Base-by-base conservation (phyloP, 495 filamentous ascomycete species). In the Aspergillus incahuasiensis region DNA sequence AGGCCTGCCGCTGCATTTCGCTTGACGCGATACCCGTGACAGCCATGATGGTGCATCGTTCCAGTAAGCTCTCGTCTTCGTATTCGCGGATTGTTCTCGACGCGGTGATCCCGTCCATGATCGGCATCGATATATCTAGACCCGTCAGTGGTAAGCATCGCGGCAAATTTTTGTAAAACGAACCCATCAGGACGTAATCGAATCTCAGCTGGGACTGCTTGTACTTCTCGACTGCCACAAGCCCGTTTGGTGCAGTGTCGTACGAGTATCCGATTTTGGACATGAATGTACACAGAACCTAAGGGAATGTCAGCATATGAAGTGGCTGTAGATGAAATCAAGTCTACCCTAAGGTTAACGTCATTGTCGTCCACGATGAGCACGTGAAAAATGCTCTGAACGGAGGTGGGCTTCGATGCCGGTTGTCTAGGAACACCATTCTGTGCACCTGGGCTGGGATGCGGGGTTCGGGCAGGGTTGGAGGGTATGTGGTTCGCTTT, bases 51-150 rank as follows among this genome's bases (percentile, higher is more conserved):
- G 70, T 65, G 5, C 67, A 53, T 3, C 66, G 63, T 15, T 38
- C 25, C 2, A 65, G 35, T 0, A 48, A 46, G 5, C 58, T 49
- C 30, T 68, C 58, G 25, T 70, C 60, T 55, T 85, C 82, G 30
- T 78, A 73, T 41, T 72, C 69, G 6, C 83, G 72, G 32, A 85
- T 86, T 49, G 78, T 74, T 20, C 76, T 64, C 0, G 81, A 82
- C 15, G 81, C 78, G 25, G 80, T 78, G 15, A 84, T 78, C 0
- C 82, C 82, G 55, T 84, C 76, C 82, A 86, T 86, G 12, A 84
- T 67, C 0, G 84, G 84, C 85, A 88, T 88, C 43, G 78, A 80
- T 6, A 87, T 80, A 58, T 86, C 76, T 78, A 21, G 30, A 44
- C n/a, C 47, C 45, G 46, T 38, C 13, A 49, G 41, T 15, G 0